phyloP scores from a whole-genome alignment of 2,329 filamentous ascomycete genomes.

The Thielaviopsis cerberus region DNA sequence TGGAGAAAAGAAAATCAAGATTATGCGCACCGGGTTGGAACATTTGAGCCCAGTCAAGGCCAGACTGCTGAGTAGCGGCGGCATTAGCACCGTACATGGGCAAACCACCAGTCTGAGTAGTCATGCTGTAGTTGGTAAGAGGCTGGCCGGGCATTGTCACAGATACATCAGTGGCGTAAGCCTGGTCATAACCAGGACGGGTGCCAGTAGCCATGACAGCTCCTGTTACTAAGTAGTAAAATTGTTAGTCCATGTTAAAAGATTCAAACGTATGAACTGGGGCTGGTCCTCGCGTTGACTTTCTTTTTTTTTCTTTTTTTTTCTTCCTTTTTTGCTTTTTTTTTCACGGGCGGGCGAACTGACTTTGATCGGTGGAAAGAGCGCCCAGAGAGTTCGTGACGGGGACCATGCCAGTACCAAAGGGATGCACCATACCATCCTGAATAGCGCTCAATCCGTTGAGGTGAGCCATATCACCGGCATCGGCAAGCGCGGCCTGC shows the following conservation, averaged over 20 bases:
- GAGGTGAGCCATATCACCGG: conserved; percentile 38
- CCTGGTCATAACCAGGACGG: conserved; percentile 28
- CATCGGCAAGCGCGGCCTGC: conserved; percentile 34
- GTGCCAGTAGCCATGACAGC: conserved; percentile 31
- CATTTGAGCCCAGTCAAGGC: conserved; percentile 62
- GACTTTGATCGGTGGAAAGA: conserved; percentile 40
- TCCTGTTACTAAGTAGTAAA: conserved; percentile 18
- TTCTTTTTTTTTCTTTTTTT: no score
- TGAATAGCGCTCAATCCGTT: conserved; percentile 41
- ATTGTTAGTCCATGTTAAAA: not conserved
- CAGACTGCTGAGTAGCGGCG: conserved; percentile 40
- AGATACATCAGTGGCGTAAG: conserved; percentile 38
- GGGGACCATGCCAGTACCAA: conserved; percentile 32
- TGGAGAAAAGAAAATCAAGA: conserved; percentile 32
- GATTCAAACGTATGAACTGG: no score
- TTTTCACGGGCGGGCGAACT: conserved; percentile 42
- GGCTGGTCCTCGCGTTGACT: no score
- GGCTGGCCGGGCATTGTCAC: conserved; percentile 47
- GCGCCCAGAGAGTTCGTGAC: conserved; percentile 40
- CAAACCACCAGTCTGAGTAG: conserved; percentile 36
- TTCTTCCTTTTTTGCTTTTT: not conserved
- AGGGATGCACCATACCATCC: conserved; percentile 38
- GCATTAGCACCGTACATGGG: conserved; percentile 42
- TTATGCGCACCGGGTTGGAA: conserved; percentile 55
- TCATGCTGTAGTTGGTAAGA: conserved; percentile 45